Conservation (phyloP, 768 basidiomycete species). For the Phlebiopsis flavidoalba region DNA sequence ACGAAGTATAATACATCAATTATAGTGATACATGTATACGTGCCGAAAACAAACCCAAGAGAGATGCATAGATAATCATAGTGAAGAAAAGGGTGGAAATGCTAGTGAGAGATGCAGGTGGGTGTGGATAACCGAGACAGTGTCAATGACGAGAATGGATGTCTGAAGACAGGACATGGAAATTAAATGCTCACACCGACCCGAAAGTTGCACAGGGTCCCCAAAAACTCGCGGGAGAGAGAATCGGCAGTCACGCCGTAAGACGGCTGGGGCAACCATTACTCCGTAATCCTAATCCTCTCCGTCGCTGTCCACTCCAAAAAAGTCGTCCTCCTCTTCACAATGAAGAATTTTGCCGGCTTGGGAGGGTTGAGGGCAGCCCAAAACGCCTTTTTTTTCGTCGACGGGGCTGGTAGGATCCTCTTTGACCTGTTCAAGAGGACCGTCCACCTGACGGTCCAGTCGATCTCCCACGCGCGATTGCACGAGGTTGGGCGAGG, state of each 20-base stretch:
- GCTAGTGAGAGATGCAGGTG: no score
- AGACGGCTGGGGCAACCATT: not conserved
- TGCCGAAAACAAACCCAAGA: no score
- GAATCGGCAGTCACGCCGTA: not conserved
- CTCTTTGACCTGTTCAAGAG: slow-evolving; percentile 1
- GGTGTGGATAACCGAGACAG: no score
- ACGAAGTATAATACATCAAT: no score
- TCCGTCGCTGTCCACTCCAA: not conserved
- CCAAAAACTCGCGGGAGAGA: slow-evolving; percentile 2
- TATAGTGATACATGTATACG: no score
- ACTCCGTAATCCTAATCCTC: slow-evolving; percentile 12
- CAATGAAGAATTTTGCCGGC: slow-evolving; percentile 13
- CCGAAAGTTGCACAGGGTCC: not conserved
- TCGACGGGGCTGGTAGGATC: slow-evolving; percentile 2
- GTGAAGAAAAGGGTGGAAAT: no score
- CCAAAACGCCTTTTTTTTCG: slow-evolving; percentile 6
- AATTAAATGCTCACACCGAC: not conserved
- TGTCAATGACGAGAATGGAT: no score
- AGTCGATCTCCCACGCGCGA: slow-evolving; percentile 9
- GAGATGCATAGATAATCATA: no score
- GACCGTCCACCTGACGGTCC: slow-evolving; percentile 9
- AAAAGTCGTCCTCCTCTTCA: slow-evolving; percentile 11
- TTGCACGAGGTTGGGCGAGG: not conserved
- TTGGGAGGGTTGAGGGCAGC: not conserved
- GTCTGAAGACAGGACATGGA: no score